Conservation (phyloP, 2,329 filamentous ascomycete species). For the Penicillium paneum region DNA sequence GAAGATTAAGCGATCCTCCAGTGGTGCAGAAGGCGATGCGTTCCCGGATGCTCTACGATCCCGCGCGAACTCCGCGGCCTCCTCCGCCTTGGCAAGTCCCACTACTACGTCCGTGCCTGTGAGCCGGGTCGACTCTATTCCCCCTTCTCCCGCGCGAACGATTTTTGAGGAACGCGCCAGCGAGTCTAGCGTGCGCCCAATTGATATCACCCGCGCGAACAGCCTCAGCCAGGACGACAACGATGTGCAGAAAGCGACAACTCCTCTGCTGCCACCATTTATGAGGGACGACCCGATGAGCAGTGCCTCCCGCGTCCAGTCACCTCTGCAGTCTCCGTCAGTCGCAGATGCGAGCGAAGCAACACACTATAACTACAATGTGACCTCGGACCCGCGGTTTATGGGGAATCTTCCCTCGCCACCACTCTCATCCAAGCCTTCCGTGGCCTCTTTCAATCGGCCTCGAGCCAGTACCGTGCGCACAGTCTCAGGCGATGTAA, state of each 20-base stretch:
- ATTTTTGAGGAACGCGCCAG: constrained; percentile 56
- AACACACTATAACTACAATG: constrained; percentile 43
- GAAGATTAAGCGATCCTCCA: constrained; percentile 39
- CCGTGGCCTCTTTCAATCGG: constrained; percentile 68
- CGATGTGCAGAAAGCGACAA: constrained; percentile 67
- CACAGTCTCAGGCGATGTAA: constrained; percentile 46
- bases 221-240: constrained; percentile 48
- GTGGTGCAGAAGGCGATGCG: constrained; percentile 28
- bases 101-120: constrained; percentile 33
- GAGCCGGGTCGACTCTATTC: constrained; percentile 51
- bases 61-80: constrained; percentile 42
- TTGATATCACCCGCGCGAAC: constrained; percentile 55
- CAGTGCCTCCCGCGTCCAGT: constrained; percentile 60
- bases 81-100: constrained; percentile 40
- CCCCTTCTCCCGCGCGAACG: constrained; percentile 62
- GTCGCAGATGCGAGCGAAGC: constrained; percentile 60
- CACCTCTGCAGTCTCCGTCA: constrained; percentile 81
- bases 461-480: constrained; percentile 45
- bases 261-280: constrained; percentile 79
- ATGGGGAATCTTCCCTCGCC: constrained; percentile 59
- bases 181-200: constrained; percentile 49
- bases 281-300: constrained; percentile 58
- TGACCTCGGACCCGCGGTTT: constrained; percentile 50
- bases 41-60: constrained; percentile 37
- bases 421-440: constrained; percentile 72